phyloP scores from a whole-genome alignment of 108 stramenopile species.

The Fragilaria radians region DNA sequence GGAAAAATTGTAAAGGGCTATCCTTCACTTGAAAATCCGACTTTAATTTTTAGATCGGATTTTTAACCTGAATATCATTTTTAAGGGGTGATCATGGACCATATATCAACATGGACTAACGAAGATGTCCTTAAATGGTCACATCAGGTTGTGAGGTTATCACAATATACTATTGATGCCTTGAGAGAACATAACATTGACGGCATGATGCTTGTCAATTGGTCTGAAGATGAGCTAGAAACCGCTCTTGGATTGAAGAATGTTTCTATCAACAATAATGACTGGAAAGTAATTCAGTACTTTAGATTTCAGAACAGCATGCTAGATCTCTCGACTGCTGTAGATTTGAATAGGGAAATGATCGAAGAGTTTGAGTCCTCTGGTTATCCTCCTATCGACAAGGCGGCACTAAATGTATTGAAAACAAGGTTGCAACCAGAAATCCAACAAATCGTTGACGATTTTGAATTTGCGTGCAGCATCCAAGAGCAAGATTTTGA shows the following conservation, averaged over 20 bases:
- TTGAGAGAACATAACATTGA: constrained; percentile 36
- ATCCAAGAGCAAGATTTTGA: constrained; percentile 14
- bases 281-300: constrained; percentile 35
- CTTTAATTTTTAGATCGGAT: too few relatives aligned
- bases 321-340: constrained; percentile 17
- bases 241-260: constrained; percentile 37
- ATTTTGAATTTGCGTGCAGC: constrained; percentile 23
- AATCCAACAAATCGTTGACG: constrained; percentile 21
- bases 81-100: neutral
- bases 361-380: constrained; percentile 15
- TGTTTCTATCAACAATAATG: constrained; percentile 30
- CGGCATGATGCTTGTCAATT: constrained; percentile 38
- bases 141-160: constrained; percentile 11
- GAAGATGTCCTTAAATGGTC: constrained; percentile 39
- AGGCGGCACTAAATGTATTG: neutral
- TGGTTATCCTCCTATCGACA: neutral
- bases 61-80: too few relatives aligned
- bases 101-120: constrained; percentile 14
- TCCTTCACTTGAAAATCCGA: too few relatives aligned
- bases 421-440: neutral
- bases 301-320: constrained; percentile 19
- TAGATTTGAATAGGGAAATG: constrained; percentile 30
- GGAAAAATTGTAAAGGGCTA: too few relatives aligned
- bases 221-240: constrained; percentile 26
- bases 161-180: constrained; percentile 11